Evolutionary conservation across 202 grass and related monocot species (phyloP).

Genomic region (Thinopyrum obtusiflorum): DNA sequence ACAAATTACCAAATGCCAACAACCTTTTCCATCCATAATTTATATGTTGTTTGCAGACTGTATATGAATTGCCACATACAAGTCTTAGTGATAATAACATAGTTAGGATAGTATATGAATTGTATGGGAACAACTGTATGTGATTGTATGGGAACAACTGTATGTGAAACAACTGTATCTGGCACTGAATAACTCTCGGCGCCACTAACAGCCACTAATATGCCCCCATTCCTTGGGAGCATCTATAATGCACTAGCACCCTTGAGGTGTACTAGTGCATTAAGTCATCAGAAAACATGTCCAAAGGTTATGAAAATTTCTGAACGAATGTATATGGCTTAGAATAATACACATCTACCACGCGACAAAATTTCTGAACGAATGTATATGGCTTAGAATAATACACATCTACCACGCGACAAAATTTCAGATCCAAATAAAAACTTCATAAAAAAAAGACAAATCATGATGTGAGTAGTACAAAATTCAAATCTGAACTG

Average conservation of each 20-base stretch:
- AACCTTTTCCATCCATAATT: not conserved
- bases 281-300: not conserved
- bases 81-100: not conserved
- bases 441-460: not conserved
- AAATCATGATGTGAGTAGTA: not conserved
- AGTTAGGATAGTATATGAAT: not conserved
- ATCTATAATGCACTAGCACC: not conserved
- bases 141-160: not conserved
- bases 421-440: not conserved
- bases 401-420: not conserved
- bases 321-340: not conserved
- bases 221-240: not conserved
- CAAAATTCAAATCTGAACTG: not conserved
- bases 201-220: not conserved
- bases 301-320: not conserved
- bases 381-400: too few relatives aligned
- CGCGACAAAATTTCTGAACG: not conserved
- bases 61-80: not conserved
- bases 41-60: not conserved
- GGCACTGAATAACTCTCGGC: constrained; percentile 4
- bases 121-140: not conserved
- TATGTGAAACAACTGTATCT: not conserved
- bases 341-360: not conserved
- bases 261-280: not conserved
- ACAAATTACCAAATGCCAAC: not conserved